Percentiles rank a stretch among this genome's conserved stretches.
Conservation (phyloP, 208 protist species). For the Crithidia fasciculata region DNA sequence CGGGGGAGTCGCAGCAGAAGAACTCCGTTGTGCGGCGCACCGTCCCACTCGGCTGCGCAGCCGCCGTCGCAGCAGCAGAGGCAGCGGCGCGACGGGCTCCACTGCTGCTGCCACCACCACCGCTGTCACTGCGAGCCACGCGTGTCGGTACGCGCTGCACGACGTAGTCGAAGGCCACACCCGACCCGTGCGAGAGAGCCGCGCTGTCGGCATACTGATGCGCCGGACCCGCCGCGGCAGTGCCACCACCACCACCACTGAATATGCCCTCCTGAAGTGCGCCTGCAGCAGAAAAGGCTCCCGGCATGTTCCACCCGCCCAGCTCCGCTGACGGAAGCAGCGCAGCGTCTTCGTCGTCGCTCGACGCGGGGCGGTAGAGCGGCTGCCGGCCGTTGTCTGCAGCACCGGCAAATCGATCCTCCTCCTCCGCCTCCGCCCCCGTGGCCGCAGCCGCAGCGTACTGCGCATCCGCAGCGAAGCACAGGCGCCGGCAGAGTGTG, state of each 20-base stretch:
- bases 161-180: constrained; percentile 74
- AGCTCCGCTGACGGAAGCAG: not conserved
- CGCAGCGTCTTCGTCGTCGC: constrained; percentile 15
- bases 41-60: not conserved
- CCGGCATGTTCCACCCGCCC: constrained; percentile 19
- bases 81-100: not conserved
- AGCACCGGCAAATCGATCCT: not conserved
- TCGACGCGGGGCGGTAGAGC: constrained; percentile 35
- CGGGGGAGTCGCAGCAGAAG: constrained; percentile 85
- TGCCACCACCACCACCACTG: too few species aligned
- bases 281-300: constrained; percentile 19
- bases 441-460: constrained; percentile 9
- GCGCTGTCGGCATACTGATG: constrained; percentile 5
- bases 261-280: constrained; percentile 5
- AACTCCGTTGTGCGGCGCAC: constrained; percentile 63
- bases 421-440: not conserved
- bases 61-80: too few species aligned
- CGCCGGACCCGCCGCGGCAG: constrained; percentile 3
- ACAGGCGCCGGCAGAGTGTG: constrained; percentile 65
- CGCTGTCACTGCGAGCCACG: constrained; percentile 1
- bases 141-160: constrained; percentile 56
- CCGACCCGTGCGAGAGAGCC: constrained; percentile 56
- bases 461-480: constrained; percentile 64
- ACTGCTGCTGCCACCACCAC: not conserved
- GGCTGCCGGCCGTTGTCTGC: constrained; percentile 28